phyloP scores from a whole-genome alignment of 345 rosid genomes.

The Rhodamnia rubescens region DNA sequence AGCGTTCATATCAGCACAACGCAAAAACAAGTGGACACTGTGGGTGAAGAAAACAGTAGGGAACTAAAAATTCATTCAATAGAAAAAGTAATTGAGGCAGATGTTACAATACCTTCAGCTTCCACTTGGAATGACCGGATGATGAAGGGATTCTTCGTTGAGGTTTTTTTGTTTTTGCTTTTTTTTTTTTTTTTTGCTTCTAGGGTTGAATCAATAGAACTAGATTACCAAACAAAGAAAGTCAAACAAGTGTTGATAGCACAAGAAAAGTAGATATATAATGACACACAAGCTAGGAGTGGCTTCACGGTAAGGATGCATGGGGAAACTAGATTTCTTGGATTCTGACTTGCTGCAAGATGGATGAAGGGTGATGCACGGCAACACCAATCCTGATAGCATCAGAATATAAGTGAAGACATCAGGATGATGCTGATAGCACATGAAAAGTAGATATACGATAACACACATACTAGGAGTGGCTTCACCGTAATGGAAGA shows the following conservation, averaged over 20 bases:
- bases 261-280: not conserved
- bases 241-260: not conserved
- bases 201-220: not conserved
- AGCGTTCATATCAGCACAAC: not conserved
- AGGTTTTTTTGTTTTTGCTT: not conserved
- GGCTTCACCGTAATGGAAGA: too few relatives aligned
- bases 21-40: not conserved
- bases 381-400: too few relatives aligned
- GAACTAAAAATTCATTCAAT: too few relatives aligned
- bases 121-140: too few relatives aligned
- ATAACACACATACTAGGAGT: too few relatives aligned
- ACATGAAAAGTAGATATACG: too few relatives aligned
- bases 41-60: too few relatives aligned
- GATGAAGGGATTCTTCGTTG: too few relatives aligned
- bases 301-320: not conserved
- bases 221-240: not conserved
- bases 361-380: not conserved
- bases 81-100: too few relatives aligned
- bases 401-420: accelerated
- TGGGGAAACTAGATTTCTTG: not conserved
- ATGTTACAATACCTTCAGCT: too few relatives aligned
- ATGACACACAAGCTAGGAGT: not conserved
- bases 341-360: not conserved
- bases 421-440: not conserved
- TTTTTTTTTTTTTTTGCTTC: not conserved